These are phyloP conservation scores for Naganishia antarctica DNA, from an alignment of 768 basidiomycete species.

Conservation along the genomic window DNA sequence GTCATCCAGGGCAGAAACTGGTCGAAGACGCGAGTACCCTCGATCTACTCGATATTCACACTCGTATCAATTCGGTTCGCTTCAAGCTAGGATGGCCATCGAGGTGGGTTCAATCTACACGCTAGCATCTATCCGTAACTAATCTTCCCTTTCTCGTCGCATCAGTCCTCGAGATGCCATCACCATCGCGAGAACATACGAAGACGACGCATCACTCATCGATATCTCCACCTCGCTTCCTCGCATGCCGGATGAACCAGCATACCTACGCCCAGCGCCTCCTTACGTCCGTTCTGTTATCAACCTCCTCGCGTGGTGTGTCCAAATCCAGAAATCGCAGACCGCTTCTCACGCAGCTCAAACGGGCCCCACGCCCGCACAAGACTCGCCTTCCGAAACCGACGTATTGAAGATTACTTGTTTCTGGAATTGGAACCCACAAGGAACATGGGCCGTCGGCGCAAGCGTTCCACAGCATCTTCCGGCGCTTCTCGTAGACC, in stretches of 20 bases:
- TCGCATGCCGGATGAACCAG: constrained; percentile 80
- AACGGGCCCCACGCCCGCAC: too few species aligned
- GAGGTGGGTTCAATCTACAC: constrained; percentile 59
- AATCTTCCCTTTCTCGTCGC: background rate
- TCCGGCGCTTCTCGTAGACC: constrained; percentile 73
- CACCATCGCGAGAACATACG: constrained; percentile 80
- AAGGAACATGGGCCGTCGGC: constrained; percentile 75
- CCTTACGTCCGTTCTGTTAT: constrained; percentile 88
- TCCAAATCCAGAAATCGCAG: constrained; percentile 56
- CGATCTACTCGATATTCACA: constrained; percentile 79
- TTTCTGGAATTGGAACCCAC: constrained; percentile 93
- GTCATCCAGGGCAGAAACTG: constrained; percentile 68
- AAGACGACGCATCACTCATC: constrained; percentile 74
- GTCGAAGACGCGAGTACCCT: constrained; percentile 77
- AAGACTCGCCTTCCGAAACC: too few species aligned
- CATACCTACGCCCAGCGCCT: constrained; percentile 82
- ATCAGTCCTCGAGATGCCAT: constrained; percentile 84
- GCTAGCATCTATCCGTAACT: background rate
- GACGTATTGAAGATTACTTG: constrained; percentile 63
- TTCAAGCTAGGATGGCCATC: constrained; percentile 95
- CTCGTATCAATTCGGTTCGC: constrained; percentile 81
- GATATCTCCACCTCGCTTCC: constrained; percentile 92
- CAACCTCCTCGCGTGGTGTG: constrained; percentile 84
- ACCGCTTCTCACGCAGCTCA: too few species aligned
- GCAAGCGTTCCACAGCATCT: constrained; percentile 71